Evolutionary conservation across 2,329 filamentous ascomycete genomes (phyloP), one percentile per base, ranked within the genome.

Genomic region (Phyllosticta citrichinensis): DNA sequence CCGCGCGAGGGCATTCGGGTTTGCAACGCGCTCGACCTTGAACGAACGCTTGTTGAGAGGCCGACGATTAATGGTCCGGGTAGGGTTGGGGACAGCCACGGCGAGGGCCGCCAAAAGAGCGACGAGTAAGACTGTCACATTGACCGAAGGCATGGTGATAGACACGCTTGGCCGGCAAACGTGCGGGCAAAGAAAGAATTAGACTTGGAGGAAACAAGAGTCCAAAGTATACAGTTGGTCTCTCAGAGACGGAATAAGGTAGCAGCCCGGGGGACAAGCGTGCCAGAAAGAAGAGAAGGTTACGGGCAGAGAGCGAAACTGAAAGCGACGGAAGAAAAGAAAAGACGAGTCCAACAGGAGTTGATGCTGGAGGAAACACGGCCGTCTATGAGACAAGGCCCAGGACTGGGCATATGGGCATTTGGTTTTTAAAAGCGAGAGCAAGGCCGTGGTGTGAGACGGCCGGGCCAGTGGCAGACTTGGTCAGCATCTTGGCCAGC

Each of bases 11-110:
- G 84, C 84, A 61, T 77, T 76, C n/a, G 75, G 75, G 66, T 84
- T 85, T 57, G 77, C 73, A 55, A 82, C 74, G 40, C 85, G 79
- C 57, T 83, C 79, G 35, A 88, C 79, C 69, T 80, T 83, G 75
- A 87, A 88, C 8, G 83, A 83, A 22, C 81, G 77, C 69, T 82
- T 83, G 64, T 77, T 70, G 9, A 81, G 66, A 35, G 55, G 56
- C 56, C 57, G 40, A 3, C 40, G 40, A 14, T 47, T 47, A 58
- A 64, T 67, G 57, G 66, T 67, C 56, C 65, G 67, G 47, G 66
- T 57, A 51, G 74, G 69, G 65, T 70, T 64, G 4, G 79, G 77
- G 30, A 76, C 77, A 27, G 81, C 79, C 51, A 81, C 70, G 61
- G 75, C 76, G 53, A 79, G 66, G 52, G 79, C 72, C 47, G 74